A percentile compares a stretch with the other conserved stretches of the same genome.
Evolutionary conservation across 768 basidiomycete genomes (phyloP).

Genomic region (Mycena crocata): DNA sequence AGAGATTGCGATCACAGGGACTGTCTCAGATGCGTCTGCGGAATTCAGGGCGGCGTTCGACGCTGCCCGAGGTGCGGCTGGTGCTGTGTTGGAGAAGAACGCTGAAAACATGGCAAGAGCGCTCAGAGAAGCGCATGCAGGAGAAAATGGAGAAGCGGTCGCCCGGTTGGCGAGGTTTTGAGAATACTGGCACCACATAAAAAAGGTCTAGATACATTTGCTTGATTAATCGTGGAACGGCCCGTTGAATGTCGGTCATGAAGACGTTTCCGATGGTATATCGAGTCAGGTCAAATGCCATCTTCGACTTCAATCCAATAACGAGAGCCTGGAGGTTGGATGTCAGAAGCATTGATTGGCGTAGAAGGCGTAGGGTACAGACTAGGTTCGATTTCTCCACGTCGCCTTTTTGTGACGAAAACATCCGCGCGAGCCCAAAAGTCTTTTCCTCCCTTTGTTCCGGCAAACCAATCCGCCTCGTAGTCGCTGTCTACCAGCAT

Average conservation of each 20-base stretch:
- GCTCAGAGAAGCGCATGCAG: background rate
- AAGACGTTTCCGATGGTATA: no score
- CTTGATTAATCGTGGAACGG: no score
- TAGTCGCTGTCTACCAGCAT: background rate
- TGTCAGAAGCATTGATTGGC: background rate
- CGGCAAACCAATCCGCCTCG: background rate
- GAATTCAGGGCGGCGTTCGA: constrained; percentile 15
- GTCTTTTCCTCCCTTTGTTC: background rate
- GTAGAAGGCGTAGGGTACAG: background rate
- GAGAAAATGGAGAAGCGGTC: constrained; percentile 10
- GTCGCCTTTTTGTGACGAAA: background rate
- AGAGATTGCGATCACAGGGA: constrained; percentile 5
- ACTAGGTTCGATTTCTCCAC: background rate
- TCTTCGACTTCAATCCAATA: constrained; percentile 11
- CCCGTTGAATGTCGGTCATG: no score
- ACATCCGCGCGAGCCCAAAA: background rate
- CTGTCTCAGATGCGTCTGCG: constrained; percentile 7
- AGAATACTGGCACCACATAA: no score
- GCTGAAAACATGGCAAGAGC: background rate
- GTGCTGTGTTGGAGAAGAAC: background rate
- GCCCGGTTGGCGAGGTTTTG: constrained; percentile 14
- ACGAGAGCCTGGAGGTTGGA: background rate
- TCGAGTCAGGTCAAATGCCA: constrained; percentile 5
- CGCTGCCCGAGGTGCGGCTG: constrained; percentile 3
- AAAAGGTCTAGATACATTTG: no score